Conservation (phyloP, 78 protist species). For the Trichosphaerium sp. region DNA sequence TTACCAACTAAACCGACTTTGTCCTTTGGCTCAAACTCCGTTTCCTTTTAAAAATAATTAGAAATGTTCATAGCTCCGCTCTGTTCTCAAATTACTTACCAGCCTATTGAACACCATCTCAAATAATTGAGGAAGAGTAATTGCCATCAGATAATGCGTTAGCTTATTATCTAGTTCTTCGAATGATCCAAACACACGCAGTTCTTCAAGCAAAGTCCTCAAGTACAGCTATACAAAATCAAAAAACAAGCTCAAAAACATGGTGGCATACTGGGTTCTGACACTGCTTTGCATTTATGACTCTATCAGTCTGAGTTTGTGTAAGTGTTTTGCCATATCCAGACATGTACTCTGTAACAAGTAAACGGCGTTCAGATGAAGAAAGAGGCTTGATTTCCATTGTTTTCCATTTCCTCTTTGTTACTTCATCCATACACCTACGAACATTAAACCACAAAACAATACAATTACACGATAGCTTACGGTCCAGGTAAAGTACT, state of each 20-base stretch:
- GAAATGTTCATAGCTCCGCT: too few relatives aligned
- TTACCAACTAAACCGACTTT: too few relatives aligned
- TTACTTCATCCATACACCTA: not conserved
- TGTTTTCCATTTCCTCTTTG: not conserved
- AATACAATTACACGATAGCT: not conserved
- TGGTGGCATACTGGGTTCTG: too few relatives aligned
- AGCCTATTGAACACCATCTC: too few relatives aligned
- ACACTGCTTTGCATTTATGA: not conserved
- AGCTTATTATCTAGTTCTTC: not conserved
- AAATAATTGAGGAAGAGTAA: too few relatives aligned
- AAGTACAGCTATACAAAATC: too few relatives aligned
- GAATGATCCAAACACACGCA: constrained; percentile 1
- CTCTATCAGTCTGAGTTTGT: not conserved
- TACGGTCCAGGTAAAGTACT: not conserved
- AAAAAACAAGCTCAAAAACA: too few relatives aligned
- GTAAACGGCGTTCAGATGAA: not conserved
- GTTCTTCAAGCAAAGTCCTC: not conserved
- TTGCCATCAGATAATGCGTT: not conserved
- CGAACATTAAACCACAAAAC: not conserved
- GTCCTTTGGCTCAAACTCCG: too few relatives aligned
- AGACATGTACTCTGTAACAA: not conserved
- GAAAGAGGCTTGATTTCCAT: not conserved
- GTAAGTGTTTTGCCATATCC: not conserved
- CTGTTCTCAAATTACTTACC: too few relatives aligned
- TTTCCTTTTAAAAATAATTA: too few relatives aligned